Evolutionary conservation across 225 moss, liverwort and hornwort genomes (phyloP), one percentile per base, ranked within the genome.

Genomic region (Bryoerythrophyllum caledonicum): DNA sequence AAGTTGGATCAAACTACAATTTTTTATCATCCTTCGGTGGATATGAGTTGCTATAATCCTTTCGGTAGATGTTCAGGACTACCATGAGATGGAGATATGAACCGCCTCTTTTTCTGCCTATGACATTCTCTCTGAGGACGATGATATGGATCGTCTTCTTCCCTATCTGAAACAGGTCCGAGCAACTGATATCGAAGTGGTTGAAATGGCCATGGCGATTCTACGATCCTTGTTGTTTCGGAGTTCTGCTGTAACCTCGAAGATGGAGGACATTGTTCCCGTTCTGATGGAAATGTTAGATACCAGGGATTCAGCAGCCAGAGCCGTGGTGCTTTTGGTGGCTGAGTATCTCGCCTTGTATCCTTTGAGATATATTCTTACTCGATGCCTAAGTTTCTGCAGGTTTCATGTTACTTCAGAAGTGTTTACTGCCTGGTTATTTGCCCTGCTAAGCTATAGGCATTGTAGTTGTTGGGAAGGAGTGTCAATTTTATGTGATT

Each of bases 231-330:
- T 99, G 71, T 74, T 99, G 54, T 93, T 99, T 85, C 95, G 93
- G 46, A 82, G 70, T 74, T 63, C 76, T 82, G 59, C 79, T 58
- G 78, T 78, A 72, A 76, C 74, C 44, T 85, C 86, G 61, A 87
- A 84, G 74, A 80, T 99, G 81, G 95, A 93, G 68, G 86, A 88
- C 44, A 83, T 92, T 72, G 82, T 99, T 34, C 95, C 99, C 77
- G 85, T 87, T 82, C 82, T 99, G 68, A 84, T 99, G 91, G 93
- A 99, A 60, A 89, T 99, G 91, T 84, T 99, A 26, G 99, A 99
- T 76, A 79, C 86, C 54, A 88, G 93, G 69, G 99, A 99, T 82
- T 89, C 80, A 65, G 88, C 99, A 65, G 90, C 99, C 13, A 90
- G 91, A 79, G 99, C 99, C 58, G 95, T 92, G 38, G 99, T 99